Evolutionary conservation across 352 stramenopile species (phyloP).

Genomic region (Globisporangium sylvaticum): DNA sequence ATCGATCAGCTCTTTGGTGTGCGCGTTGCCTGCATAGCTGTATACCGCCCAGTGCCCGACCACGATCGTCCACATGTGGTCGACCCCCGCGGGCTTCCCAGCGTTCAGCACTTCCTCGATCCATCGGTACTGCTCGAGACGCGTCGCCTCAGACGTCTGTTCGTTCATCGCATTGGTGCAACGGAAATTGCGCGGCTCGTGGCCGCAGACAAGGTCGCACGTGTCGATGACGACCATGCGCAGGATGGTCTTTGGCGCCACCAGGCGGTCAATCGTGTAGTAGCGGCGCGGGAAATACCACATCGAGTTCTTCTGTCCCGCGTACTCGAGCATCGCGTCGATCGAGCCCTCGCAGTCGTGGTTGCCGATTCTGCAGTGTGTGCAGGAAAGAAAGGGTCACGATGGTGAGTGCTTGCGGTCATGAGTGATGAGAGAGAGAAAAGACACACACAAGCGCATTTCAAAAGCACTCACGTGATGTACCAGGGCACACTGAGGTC

Average conservation of each 20-base stretch:
- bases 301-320: conserved; percentile 53
- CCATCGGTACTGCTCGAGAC: conserved; percentile 72
- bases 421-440: background rate
- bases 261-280: conserved; percentile 73
- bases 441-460: background rate
- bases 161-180: conserved; percentile 78
- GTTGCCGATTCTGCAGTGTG: conserved; percentile 65
- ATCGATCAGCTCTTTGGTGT: conserved; percentile 74
- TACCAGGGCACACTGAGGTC: conserved; percentile 78
- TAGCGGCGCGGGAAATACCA: conserved; percentile 82
- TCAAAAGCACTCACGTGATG: conserved; percentile 55
- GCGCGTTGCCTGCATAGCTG: conserved; percentile 78
- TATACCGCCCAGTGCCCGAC: conserved; percentile 84
- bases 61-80: conserved; percentile 84
- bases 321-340: conserved; percentile 77
- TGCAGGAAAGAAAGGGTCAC: background rate
- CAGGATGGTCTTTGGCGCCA: conserved; percentile 77
- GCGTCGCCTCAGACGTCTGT: conserved; percentile 57
- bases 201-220: conserved; percentile 81
- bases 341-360: conserved; percentile 86
- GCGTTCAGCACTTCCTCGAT: conserved; percentile 60
- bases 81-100: conserved; percentile 53
- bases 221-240: conserved; percentile 77
- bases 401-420: background rate
- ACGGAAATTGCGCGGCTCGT: conserved; percentile 68